Evolutionary conservation across 805 yeast species (phyloP).

Genomic region (Cyberlindnera mycetangii): DNA sequence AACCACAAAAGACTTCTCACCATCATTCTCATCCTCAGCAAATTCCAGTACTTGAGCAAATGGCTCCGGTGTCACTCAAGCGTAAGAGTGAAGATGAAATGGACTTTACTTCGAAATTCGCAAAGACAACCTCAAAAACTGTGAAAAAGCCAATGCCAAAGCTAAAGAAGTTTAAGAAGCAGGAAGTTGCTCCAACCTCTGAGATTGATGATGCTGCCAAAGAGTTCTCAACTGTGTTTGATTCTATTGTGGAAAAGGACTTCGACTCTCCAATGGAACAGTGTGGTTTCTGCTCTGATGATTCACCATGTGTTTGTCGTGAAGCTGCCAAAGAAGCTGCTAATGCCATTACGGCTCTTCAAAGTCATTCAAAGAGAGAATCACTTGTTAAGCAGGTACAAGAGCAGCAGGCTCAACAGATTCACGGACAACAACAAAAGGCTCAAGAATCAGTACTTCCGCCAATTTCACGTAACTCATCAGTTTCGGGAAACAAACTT

Average conservation of each 20-base stretch:
- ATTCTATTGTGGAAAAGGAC: conserved; percentile 31
- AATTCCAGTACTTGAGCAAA: conserved; percentile 44
- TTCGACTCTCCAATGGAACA: conserved; percentile 58
- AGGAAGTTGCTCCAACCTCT: background rate
- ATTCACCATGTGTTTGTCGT: conserved; percentile 87
- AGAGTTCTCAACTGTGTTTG: conserved; percentile 23
- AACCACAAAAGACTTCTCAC: conserved; percentile 12
- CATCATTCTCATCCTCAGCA: conserved; percentile 5
- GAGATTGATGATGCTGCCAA: conserved; percentile 13
- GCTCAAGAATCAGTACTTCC: conserved; percentile 31
- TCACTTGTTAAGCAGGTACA: conserved; percentile 11
- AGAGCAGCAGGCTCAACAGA: conserved; percentile 11
- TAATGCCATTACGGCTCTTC: conserved; percentile 32
- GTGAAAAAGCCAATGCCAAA: conserved; percentile 28
- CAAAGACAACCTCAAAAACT: conserved; percentile 26
- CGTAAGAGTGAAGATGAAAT: conserved; percentile 34
- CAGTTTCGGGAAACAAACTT: conserved; percentile 35
- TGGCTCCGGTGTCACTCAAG: conserved; percentile 63
- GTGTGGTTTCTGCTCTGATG: conserved; percentile 94
- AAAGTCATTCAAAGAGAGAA: conserved; percentile 23
- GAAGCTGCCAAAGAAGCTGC: conserved; percentile 55
- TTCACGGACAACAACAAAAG: conserved; percentile 11
- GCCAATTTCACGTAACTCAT: conserved; percentile 34
- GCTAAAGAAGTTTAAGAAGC: conserved; percentile 22
- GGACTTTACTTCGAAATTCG: conserved; percentile 56